Percentiles rank a stretch among this genome's conserved stretches.
Evolutionary conservation across 2,329 filamentous ascomycete genomes (phyloP).

Genomic region (Colletotrichum magnum): DNA sequence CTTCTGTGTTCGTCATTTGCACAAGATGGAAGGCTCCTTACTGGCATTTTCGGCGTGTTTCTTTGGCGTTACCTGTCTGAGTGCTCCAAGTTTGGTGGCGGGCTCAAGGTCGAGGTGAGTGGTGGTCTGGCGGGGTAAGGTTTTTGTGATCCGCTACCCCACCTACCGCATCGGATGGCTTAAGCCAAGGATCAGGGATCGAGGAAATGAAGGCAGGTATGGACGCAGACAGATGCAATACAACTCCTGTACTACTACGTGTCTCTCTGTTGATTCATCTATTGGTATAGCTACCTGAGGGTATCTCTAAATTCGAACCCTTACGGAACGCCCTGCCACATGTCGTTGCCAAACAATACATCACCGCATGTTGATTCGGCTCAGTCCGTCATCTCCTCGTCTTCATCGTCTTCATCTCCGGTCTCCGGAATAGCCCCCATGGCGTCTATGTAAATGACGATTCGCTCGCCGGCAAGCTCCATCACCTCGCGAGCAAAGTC

Average conservation of each 20-base stretch:
- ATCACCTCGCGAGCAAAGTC: conserved; percentile 59
- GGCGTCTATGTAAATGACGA: conserved; percentile 46
- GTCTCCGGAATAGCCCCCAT: conserved; percentile 16
- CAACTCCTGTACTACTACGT: neutral
- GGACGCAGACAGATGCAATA: neutral
- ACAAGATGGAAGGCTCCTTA: neutral
- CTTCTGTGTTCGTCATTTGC: no score
- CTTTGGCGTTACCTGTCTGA: neutral
- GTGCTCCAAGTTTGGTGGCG: neutral
- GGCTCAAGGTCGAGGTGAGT: neutral
- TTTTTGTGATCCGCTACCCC: conserved; percentile 35
- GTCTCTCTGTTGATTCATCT: neutral
- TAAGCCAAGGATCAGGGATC: conserved; percentile 16
- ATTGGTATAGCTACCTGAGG: neutral
- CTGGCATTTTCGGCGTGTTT: conserved; percentile 31
- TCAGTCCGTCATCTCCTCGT: conserved; percentile 32
- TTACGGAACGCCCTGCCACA: conserved; percentile 10
- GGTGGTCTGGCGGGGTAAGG: conserved; percentile 19
- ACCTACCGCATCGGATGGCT: conserved; percentile 30
- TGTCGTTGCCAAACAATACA: neutral
- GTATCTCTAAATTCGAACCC: conserved; percentile 19
- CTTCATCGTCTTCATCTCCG: neutral
- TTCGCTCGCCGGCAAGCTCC: conserved; percentile 59
- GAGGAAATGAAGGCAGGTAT: neutral
- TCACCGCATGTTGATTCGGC: neutral